These are phyloP conservation scores for Fraxinus floribunda DNA, from an alignment of 305 asterid species.

Conservation along the genomic window DNA sequence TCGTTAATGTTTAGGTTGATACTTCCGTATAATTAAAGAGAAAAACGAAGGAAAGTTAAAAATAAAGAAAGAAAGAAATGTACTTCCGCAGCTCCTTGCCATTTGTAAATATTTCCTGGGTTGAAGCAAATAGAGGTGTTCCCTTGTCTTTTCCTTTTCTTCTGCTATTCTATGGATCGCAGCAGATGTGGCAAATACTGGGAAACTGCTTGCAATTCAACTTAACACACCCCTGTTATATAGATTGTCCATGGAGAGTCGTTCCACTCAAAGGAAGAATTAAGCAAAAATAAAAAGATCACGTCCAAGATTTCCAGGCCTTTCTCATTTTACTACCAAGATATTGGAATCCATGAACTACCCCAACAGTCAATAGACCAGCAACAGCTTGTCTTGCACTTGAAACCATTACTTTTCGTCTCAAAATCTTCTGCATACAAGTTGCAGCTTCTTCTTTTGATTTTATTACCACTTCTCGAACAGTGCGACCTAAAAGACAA, in stretches of 20 bases:
- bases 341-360: constrained; percentile 59
- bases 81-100: background rate
- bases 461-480: constrained; percentile 34
- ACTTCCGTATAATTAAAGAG: background rate
- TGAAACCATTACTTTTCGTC: constrained; percentile 68
- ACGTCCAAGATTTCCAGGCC: constrained; percentile 65
- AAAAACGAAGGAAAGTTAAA: background rate
- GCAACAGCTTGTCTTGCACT: constrained; percentile 86
- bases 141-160: background rate
- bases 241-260: background rate
- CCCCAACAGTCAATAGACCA: constrained; percentile 71
- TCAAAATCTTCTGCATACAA: constrained; percentile 54
- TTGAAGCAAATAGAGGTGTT: background rate
- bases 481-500: constrained; percentile 35
- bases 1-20: background rate
- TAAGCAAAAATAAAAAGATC: background rate
- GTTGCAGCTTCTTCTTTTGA: constrained; percentile 68
- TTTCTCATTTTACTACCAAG: constrained; percentile 58
- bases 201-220: background rate
- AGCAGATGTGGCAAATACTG: background rate
- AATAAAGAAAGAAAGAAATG: background rate
- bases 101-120: background rate
- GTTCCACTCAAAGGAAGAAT: background rate
- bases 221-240: background rate
- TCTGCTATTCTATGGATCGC: background rate